Evolutionary conservation across 768 basidiomycete genomes (phyloP), one percentile per base, ranked within the genome.

Genomic region (Russula griseocarnosa): DNA sequence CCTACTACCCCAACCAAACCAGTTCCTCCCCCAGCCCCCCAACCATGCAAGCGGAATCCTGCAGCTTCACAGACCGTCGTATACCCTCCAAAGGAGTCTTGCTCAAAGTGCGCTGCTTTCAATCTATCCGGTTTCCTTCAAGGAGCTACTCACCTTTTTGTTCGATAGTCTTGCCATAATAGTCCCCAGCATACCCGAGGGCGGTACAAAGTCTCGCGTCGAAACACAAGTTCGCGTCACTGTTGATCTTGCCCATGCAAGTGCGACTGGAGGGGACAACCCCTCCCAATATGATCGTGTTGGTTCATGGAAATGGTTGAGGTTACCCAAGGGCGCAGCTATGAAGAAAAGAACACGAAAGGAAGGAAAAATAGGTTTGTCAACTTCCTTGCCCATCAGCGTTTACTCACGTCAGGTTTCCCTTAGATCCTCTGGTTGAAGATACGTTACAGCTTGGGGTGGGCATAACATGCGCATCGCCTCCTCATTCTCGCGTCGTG

Each of bases 201-300:
- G 79, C 50, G 94, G 93, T 28, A 87, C 93, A 16, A 95, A 96
- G 75, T 93, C 90, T 53, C 84, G 94, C 38, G 94, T 96, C n/a
- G 94, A 96, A 74, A 96, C 94, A 3, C 94, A 96, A 78, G 86
- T 96, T 55, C 86, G 93, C 71, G 83, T 95, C 46, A 84, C 87
- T 3, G 79, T 96, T 44, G 89, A 93, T 71, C 79, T 92, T 55
- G 88, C 88, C 5, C 84, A 88, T 69, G 79, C 85, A 26, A 86
- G 81, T 69, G 73, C 78, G 6, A 83, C 86, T 5, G 80, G 83
- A 1, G 79, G 79, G 9, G 83, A 89, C 66, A 82, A 83, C 7
- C 63, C 49, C 49, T 73, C 74, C 70, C 85, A 83, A 67, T 92
- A 92, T 69, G 86, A 90, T 69, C 83, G 85, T 44, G 83, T 96